Conservation (phyloP, 495 filamentous ascomycete species). For the Podospora pseudocomata region DNA sequence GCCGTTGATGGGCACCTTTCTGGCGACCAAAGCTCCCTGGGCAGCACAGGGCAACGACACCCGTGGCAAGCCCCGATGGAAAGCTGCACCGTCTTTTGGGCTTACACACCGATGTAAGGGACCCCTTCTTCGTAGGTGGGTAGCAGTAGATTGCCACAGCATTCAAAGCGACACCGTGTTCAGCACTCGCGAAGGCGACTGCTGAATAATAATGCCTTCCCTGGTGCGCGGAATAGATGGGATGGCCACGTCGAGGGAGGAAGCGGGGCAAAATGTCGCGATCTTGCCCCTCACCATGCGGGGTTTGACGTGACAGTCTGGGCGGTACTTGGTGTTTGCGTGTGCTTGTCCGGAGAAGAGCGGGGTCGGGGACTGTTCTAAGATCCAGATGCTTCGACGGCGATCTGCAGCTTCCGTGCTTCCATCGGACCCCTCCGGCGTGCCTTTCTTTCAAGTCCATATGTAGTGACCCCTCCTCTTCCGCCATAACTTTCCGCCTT, state of each 20-base stretch:
- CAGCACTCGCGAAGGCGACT: background rate
- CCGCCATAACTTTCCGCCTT: background rate
- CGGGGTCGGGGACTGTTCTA: slow-evolving; percentile 3
- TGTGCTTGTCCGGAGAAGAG: background rate
- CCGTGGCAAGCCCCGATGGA: background rate
- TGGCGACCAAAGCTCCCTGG: background rate
- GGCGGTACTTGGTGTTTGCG: background rate
- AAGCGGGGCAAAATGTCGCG: background rate
- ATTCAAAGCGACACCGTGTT: too few species aligned
- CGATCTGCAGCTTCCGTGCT: background rate
- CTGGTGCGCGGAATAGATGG: background rate
- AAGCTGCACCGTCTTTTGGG: too few species aligned
- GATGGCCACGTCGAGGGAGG: background rate
- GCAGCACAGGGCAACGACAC: background rate
- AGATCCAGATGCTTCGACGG: background rate
- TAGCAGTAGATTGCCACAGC: background rate
- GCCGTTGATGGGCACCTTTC: background rate
- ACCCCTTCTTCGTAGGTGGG: too few species aligned
- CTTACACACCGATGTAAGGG: too few species aligned
- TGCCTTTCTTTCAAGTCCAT: background rate
- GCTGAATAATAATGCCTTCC: background rate
- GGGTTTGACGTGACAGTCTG: slow-evolving; percentile 3
- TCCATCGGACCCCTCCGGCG: slow-evolving; percentile 2
- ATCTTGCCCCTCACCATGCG: slow-evolving; percentile 5
- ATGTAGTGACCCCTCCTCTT: background rate